These are phyloP conservation scores for Alternaria ethzedia DNA, from an alignment of 2,329 filamentous ascomycete genomes.

Conservation along the genomic window DNA sequence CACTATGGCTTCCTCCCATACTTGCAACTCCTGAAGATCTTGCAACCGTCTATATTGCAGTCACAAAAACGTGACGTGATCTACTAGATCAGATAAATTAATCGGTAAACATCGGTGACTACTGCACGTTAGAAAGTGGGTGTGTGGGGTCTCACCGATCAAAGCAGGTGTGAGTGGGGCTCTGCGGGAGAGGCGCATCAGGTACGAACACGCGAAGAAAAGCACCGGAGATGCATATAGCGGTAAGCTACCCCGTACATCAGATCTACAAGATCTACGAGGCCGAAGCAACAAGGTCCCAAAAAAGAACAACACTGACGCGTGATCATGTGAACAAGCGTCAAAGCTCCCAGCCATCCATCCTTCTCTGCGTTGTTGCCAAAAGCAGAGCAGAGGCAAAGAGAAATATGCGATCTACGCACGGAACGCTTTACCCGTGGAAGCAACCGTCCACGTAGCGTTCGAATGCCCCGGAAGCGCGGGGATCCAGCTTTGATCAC, in stretches of 20 bases:
- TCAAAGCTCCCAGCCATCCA: neutral
- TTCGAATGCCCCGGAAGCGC: slow-evolving; percentile 9
- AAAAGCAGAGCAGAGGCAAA: neutral
- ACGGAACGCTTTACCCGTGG: neutral
- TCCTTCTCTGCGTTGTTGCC: neutral
- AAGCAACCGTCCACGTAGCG: neutral
- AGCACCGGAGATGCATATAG: neutral
- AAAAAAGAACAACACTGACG: neutral
- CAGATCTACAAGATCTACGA: neutral
- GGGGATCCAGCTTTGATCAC: slow-evolving; percentile 38
- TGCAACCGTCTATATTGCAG: neutral
- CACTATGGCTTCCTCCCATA: neutral
- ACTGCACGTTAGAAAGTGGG: neutral
- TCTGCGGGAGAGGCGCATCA: neutral
- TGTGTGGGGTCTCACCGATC: slow-evolving; percentile 1
- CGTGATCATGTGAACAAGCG: neutral
- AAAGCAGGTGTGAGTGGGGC: neutral
- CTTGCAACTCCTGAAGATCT: neutral
- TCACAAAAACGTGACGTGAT: neutral
- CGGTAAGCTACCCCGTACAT: neutral
- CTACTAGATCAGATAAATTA: neutral
- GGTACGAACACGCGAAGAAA: neutral
- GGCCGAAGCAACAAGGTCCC: neutral
- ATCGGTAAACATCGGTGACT: neutral
- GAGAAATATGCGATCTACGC: neutral